Conservation (phyloP, 2,329 filamentous ascomycete species). For the Fusarium abutilonis region DNA sequence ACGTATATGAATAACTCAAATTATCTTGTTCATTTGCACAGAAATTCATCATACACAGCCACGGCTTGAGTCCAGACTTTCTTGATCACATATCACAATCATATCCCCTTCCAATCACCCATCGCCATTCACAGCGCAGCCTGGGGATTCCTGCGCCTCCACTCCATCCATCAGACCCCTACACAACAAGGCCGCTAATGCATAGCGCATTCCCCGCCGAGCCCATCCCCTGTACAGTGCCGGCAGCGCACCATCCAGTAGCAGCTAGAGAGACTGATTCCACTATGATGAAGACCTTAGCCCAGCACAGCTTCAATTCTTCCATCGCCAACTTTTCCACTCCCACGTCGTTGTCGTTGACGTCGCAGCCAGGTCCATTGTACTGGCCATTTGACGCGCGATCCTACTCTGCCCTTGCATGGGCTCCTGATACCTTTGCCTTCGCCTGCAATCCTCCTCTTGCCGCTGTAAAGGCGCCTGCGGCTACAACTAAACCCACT, state of each 20-base stretch:
- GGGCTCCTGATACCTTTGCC: slow-evolving; percentile 35
- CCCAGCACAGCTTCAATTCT: slow-evolving; percentile 42
- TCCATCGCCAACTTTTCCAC: slow-evolving; percentile 40
- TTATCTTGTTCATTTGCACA: neutral
- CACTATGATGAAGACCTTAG: slow-evolving; percentile 42
- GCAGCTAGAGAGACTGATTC: slow-evolving; percentile 15
- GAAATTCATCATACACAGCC: slow-evolving; percentile 17
- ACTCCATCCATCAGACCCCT: slow-evolving; percentile 10
- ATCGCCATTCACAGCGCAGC: slow-evolving; percentile 4
- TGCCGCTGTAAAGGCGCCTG: slow-evolving; percentile 28
- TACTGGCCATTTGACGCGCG: slow-evolving; percentile 37
- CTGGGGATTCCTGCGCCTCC: slow-evolving; percentile 24
- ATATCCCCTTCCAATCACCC: neutral
- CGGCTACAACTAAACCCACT: slow-evolving; percentile 31
- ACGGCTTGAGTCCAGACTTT: slow-evolving; percentile 36
- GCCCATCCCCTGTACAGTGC: slow-evolving; percentile 36
- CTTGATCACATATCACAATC: slow-evolving; percentile 18
- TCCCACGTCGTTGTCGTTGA: slow-evolving; percentile 18
- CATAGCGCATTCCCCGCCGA: slow-evolving; percentile 38
- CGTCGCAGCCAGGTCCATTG: slow-evolving; percentile 20
- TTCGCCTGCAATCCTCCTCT: slow-evolving; percentile 23
- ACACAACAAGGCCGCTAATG: slow-evolving; percentile 37
- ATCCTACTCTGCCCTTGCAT: slow-evolving; percentile 32
- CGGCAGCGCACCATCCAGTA: slow-evolving; percentile 23
- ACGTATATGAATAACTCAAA: neutral